These are phyloP conservation scores for Phialocephala sp. DNA, from an alignment of 2,329 filamentous ascomycete species.

Conservation along the genomic window DNA sequence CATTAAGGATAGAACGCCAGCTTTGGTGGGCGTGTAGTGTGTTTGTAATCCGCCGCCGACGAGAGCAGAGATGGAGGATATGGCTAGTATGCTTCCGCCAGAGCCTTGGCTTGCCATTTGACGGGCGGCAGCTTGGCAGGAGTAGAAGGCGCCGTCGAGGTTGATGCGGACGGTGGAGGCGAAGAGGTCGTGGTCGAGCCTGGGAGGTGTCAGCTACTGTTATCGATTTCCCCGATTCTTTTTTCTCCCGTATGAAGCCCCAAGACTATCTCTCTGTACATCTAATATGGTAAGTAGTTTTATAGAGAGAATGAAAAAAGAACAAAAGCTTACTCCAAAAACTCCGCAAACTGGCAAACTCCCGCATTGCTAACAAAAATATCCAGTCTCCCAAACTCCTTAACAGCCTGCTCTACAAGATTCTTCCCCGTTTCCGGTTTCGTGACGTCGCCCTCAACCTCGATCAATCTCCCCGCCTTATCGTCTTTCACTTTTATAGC, in stretches of 20 bases:
- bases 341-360: slow-evolving; percentile 86
- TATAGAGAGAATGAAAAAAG: neutral
- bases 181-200: slow-evolving; percentile 73
- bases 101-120: slow-evolving; percentile 74
- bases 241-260: neutral
- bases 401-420: slow-evolving; percentile 70
- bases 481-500: slow-evolving; percentile 50
- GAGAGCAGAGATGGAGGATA: slow-evolving; percentile 75
- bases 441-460: slow-evolving; percentile 78
- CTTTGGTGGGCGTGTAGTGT: slow-evolving; percentile 90
- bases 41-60: slow-evolving; percentile 80
- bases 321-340: slow-evolving; percentile 65
- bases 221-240: neutral
- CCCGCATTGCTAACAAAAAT: slow-evolving; percentile 90
- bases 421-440: slow-evolving; percentile 72
- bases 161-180: slow-evolving; percentile 77
- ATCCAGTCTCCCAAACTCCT: slow-evolving; percentile 67
- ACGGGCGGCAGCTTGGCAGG: slow-evolving; percentile 81
- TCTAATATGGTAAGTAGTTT: too few species aligned
- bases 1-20: slow-evolving; percentile 80
- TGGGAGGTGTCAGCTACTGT: slow-evolving; percentile 36
- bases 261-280: neutral
- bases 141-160: slow-evolving; percentile 86
- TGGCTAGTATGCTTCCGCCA: slow-evolving; percentile 80
- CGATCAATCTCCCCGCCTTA: slow-evolving; percentile 62